A percentile compares a stretch with the other conserved stretches of the same genome.
Evolutionary conservation across 257 asterid species (phyloP).

Genomic region (Pogostemon cablin): DNA sequence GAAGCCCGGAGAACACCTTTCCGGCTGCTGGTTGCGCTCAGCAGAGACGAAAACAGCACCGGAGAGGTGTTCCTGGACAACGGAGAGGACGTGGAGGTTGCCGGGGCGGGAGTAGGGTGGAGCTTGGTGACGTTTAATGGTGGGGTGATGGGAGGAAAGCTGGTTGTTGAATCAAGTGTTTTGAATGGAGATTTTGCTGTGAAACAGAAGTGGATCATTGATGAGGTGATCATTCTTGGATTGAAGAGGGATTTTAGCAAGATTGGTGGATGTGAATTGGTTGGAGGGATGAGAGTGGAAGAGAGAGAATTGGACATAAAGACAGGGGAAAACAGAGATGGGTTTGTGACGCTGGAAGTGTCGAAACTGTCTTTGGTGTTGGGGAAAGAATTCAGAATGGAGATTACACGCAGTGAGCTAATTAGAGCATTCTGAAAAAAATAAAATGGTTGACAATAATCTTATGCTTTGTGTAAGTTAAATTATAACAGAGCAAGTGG

Average conservation of each 20-base stretch:
- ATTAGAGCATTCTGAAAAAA: slow-evolving; percentile 6
- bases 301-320: slow-evolving; percentile 11
- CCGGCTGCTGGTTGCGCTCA: slow-evolving; percentile 46
- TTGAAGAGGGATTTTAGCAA: slow-evolving; percentile 26
- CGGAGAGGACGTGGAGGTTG: slow-evolving; percentile 58
- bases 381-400: slow-evolving; percentile 43
- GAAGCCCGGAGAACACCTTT: slow-evolving; percentile 53
- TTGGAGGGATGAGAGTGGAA: slow-evolving; percentile 23
- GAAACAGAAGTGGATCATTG: slow-evolving; percentile 43
- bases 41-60: slow-evolving; percentile 28
- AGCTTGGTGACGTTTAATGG: slow-evolving; percentile 40
- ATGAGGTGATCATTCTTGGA: slow-evolving; percentile 44
- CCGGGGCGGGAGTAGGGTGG: slow-evolving; percentile 48
- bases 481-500: too few relatives aligned
- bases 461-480: too few relatives aligned
- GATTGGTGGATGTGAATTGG: slow-evolving; percentile 31
- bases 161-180: slow-evolving; percentile 46
- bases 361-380: slow-evolving; percentile 32
- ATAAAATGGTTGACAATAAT: background rate
- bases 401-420: slow-evolving; percentile 27
- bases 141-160: slow-evolving; percentile 26
- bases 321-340: slow-evolving; percentile 26
- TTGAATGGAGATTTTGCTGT: slow-evolving; percentile 44
- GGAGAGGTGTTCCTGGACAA: slow-evolving; percentile 67
- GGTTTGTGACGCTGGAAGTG: slow-evolving; percentile 41